Percentiles rank a stretch among this genome's conserved stretches.
Evolutionary conservation across 73 alveolate genomes (phyloP).

Genomic region (Symbiodinium natans): DNA sequence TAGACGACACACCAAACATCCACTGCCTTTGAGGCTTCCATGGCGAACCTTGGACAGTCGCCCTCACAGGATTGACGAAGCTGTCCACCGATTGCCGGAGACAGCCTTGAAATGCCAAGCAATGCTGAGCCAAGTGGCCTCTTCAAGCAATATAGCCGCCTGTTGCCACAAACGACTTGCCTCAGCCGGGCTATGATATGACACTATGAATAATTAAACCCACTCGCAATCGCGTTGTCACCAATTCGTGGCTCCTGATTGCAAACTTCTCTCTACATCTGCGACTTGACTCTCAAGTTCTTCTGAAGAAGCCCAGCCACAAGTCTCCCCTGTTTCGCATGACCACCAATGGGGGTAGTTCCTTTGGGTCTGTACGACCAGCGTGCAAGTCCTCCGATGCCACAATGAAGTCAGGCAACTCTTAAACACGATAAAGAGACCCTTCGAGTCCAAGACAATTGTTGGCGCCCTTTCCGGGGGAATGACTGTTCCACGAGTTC

Average conservation of each 20-base stretch:
- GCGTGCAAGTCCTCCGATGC: slow-evolving; percentile 44
- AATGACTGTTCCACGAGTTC: no score
- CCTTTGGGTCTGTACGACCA: slow-evolving; percentile 28
- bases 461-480: no score
- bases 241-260: no score
- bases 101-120: no score
- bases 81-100: no score
- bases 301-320: background rate
- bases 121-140: background rate
- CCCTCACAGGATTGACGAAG: no score
- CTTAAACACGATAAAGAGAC: no score
- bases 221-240: no score
- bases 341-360: slow-evolving; percentile 63
- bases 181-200: background rate
- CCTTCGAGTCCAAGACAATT: no score
- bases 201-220: no score
- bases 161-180: slow-evolving; percentile 77
- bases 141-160: slow-evolving; percentile 70
- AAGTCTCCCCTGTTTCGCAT: slow-evolving; percentile 37
- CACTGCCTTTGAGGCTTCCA: slow-evolving; percentile 39
- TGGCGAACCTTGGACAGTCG: slow-evolving; percentile 29
- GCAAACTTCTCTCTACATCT: no score
- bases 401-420: background rate
- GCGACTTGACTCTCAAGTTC: no score
- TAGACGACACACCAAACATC: slow-evolving; percentile 80